Evolutionary conservation across 371 early-diverging fungal species (phyloP).

Genomic region (Mortierella sp.): DNA sequence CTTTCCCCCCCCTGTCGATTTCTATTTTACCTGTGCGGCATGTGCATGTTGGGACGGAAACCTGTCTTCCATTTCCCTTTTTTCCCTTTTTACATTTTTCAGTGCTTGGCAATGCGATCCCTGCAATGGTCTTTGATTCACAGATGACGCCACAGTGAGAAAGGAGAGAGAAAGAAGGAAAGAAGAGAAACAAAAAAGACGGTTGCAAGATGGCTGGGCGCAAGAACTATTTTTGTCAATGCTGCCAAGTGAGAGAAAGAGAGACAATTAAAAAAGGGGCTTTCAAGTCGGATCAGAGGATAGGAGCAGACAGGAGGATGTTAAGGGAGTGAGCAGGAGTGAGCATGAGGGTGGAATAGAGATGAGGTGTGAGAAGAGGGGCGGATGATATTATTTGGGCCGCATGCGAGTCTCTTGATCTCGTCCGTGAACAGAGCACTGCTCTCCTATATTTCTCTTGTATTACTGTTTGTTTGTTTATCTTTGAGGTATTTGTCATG

Average conservation of each 20-base stretch:
- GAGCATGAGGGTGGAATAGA: background rate
- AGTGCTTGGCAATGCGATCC: background rate
- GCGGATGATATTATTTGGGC: constrained; percentile 7
- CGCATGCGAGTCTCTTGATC: constrained; percentile 1
- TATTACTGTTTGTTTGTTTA: background rate
- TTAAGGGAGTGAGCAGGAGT: background rate
- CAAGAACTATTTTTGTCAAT: constrained; percentile 11
- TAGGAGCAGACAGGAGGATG: background rate
- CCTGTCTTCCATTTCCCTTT: background rate
- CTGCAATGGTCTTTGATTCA: background rate
- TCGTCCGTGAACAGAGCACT: background rate
- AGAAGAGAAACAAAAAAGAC: background rate
- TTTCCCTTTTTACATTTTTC: background rate
- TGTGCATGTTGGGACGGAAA: background rate
- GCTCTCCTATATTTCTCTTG: background rate
- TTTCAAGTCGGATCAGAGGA: background rate
- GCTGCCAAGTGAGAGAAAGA: background rate
- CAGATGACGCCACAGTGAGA: background rate
- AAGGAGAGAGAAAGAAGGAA: background rate
- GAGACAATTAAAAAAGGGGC: background rate
- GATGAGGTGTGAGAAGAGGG: background rate
- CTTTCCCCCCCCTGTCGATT: background rate
- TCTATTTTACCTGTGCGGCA: background rate
- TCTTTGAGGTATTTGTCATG: background rate
- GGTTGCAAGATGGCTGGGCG: constrained; percentile 2